Evolutionary conservation across 345 rosid species (phyloP).

Genomic region (Lumnitzera littorea): DNA sequence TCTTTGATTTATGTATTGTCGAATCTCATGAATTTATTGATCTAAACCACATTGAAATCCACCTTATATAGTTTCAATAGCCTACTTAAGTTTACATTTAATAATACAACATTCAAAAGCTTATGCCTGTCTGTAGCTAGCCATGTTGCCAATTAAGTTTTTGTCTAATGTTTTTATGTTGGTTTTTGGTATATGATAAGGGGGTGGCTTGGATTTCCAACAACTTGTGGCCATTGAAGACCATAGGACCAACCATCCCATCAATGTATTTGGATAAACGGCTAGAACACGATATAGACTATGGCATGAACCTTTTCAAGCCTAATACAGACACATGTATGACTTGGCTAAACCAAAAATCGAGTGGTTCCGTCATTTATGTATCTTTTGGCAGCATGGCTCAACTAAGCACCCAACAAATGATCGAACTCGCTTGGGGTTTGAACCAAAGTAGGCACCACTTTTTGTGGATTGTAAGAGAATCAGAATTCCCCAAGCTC

Average conservation of each 20-base stretch:
- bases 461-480: slow-evolving; percentile 14
- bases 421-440: slow-evolving; percentile 15
- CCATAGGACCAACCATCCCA: slow-evolving; percentile 13
- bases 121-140: too few species aligned
- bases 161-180: too few species aligned
- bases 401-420: slow-evolving; percentile 7
- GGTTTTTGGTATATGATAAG: not conserved
- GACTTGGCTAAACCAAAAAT: slow-evolving; percentile 2
- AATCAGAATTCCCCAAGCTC: slow-evolving; percentile 5
- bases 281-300: slow-evolving; percentile 9
- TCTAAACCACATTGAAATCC: too few species aligned
- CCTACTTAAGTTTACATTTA: too few species aligned
- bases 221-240: not conserved
- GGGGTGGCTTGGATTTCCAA: slow-evolving; percentile 5
- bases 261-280: slow-evolving; percentile 10
- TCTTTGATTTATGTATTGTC: too few species aligned
- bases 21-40: too few species aligned
- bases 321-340: not conserved
- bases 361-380: slow-evolving; percentile 8
- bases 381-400: slow-evolving; percentile 15
- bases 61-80: too few species aligned
- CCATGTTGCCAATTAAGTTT: too few species aligned
- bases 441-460: not conserved
- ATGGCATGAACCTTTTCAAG: slow-evolving; percentile 8
- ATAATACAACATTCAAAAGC: too few species aligned